These are phyloP conservation scores for Chrysoporthe cubensis DNA, from an alignment of 2,329 filamentous ascomycete genomes.

Conservation along the genomic window DNA sequence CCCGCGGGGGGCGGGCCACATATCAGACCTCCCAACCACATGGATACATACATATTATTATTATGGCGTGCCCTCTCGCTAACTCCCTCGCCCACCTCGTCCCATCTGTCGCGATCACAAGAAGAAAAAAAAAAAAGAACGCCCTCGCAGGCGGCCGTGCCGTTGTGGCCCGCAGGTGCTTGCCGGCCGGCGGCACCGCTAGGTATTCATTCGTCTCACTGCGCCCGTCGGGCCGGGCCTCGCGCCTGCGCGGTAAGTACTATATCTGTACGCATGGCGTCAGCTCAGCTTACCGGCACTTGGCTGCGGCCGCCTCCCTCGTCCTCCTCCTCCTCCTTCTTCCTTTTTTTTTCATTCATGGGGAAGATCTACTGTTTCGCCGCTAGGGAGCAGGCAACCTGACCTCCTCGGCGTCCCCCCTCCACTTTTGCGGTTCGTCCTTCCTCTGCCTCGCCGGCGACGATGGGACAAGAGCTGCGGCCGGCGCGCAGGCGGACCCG, in stretches of 20 bases:
- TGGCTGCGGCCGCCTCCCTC: neutral
- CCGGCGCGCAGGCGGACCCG: neutral
- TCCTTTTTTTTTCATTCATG: neutral
- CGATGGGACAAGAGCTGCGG: no score
- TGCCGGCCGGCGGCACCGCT: no score
- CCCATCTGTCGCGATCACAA: neutral
- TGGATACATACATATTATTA: no score
- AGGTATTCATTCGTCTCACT: neutral
- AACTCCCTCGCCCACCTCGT: neutral
- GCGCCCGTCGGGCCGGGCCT: neutral
- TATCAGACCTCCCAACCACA: slow-evolving; percentile 1
- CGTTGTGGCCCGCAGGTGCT: neutral
- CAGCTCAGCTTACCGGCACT: slow-evolving; percentile 4
- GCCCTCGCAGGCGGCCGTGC: neutral
- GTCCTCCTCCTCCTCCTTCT: neutral
- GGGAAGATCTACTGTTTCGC: no score
- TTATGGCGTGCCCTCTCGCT: no score
- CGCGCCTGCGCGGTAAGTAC: neutral
- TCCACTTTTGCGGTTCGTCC: no score
- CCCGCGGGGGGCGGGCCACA: neutral
- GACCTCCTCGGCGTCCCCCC: no score
- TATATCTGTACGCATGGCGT: neutral
- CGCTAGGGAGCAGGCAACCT: no score
- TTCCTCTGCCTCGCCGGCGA: no score
- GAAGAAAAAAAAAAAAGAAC: no score